Evolutionary conservation across 2,329 filamentous ascomycete genomes (phyloP), one percentile per base, ranked within the genome.

Genomic region (Trichoderma hamatum): DNA sequence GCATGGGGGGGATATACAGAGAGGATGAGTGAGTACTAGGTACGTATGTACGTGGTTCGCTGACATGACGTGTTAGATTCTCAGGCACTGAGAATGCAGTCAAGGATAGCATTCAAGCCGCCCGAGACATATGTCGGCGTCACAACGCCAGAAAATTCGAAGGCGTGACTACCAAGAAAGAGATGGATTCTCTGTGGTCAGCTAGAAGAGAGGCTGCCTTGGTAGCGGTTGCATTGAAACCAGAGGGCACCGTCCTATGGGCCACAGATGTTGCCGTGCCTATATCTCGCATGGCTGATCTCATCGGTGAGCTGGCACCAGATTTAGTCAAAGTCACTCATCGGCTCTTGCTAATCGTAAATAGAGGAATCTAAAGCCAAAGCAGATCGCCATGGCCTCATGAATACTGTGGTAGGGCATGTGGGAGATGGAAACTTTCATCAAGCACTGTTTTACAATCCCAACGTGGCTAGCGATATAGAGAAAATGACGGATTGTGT

Each of bases 211-310:
- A 92, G 74, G 90, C 90, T 0, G 81, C 94, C 1, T 94, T 91
- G 88, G 90, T 88, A 68, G 86, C 91, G 55, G 88, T 92, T 79
- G 88, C 89, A 0, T 86, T 90, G 78, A 85, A 84, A 69, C 83
- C 87, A 60, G 81, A 86, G 28, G 84, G 85, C 0, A 83, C 84
- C 2, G 86, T 90, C 72, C 86, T 93, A 30, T 94, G 91, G 91
- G 92, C 91, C 0, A 95, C 92, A 0, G 92, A 95, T 76, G 92
- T 94, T 24, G 92, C 92, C 0, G 92, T 94, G 0, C 92, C 92
- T 0, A 88, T 94, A 59, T 92, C 88, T 19, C 83, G 84, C 49
- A 80, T 95, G 71, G 88, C 91, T 1, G 88, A 91, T 72, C 90
- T 94, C 66, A 92, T 94, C 60, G 79, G 78, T 75, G 66, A 70